phyloP scores from a whole-genome alignment of 1,284 basidiomycete genomes.

The Ganoderma resinaceum region DNA sequence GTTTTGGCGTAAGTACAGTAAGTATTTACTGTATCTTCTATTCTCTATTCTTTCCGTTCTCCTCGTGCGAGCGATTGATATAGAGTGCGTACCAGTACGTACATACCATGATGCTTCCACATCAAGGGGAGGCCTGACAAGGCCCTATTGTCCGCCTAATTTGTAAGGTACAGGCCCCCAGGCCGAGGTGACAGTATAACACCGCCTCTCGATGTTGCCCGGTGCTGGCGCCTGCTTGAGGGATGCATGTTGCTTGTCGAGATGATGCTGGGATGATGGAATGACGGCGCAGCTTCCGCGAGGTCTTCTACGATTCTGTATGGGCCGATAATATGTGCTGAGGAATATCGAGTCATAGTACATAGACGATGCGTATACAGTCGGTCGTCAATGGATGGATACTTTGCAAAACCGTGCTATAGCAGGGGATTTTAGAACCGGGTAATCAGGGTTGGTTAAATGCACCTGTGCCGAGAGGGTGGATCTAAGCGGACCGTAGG shows the following conservation, averaged over 20 bases:
- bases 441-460: background rate
- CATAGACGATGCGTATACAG: background rate
- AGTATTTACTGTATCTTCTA: background rate
- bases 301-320: background rate
- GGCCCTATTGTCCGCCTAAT: constrained; percentile 22
- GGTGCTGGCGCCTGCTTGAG: constrained; percentile 1
- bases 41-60: background rate
- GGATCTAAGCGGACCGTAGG: constrained; percentile 7
- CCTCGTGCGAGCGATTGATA: background rate
- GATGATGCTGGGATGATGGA: background rate
- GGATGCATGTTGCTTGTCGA: background rate
- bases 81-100: background rate
- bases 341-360: background rate
- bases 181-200: background rate
- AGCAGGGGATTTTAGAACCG: background rate
- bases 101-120: background rate
- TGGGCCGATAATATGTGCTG: background rate
- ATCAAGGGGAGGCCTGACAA: background rate
- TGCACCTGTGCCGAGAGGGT: background rate
- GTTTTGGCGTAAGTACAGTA: background rate
- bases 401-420: background rate
- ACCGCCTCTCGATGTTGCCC: constrained; percentile 1
- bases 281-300: background rate
- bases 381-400: background rate
- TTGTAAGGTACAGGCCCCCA: background rate